Percentiles rank a stretch among this genome's conserved stretches.
phyloP scores from a whole-genome alignment of 495 filamentous ascomycete genomes.

The Sphaerosporella brunnea region DNA sequence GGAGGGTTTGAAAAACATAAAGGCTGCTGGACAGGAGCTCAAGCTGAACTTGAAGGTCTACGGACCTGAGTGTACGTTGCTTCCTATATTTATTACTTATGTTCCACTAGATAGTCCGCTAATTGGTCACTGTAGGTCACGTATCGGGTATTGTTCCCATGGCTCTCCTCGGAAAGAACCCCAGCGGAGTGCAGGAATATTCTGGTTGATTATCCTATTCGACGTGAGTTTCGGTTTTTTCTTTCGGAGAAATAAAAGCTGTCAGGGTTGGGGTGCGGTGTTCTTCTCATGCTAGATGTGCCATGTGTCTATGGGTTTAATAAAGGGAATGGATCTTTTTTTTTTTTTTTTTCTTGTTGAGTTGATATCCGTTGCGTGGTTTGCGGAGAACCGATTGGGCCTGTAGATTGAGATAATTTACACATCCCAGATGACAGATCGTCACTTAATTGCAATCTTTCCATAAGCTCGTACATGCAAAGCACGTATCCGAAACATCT shows the following conservation, averaged over 20 bases:
- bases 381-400: no score
- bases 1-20: slow-evolving; percentile 99
- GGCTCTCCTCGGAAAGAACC: slow-evolving; percentile 34
- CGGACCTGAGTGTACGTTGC: slow-evolving; percentile 83
- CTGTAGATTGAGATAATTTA: background rate
- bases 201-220: slow-evolving; percentile 11
- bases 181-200: slow-evolving; percentile 23
- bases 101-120: no score
- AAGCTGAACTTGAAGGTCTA: slow-evolving; percentile 90
- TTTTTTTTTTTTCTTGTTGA: background rate
- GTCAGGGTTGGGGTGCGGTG: background rate
- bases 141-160: slow-evolving; percentile 48
- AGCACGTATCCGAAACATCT: no score
- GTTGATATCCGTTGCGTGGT: background rate
- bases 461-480: no score
- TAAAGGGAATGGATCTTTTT: slow-evolving; percentile 7
- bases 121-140: no score
- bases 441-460: no score
- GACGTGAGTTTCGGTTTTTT: background rate
- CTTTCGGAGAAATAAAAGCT: slow-evolving; percentile 3
- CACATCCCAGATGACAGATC: no score
- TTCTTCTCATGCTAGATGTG: slow-evolving; percentile 3
- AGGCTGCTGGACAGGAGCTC: slow-evolving; percentile 81
- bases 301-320: slow-evolving; percentile 8
- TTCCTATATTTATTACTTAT: background rate